Evolutionary conservation across 495 filamentous ascomycete genomes (phyloP), one percentile per base, ranked within the genome.

Genomic region (Xylona heveae): DNA sequence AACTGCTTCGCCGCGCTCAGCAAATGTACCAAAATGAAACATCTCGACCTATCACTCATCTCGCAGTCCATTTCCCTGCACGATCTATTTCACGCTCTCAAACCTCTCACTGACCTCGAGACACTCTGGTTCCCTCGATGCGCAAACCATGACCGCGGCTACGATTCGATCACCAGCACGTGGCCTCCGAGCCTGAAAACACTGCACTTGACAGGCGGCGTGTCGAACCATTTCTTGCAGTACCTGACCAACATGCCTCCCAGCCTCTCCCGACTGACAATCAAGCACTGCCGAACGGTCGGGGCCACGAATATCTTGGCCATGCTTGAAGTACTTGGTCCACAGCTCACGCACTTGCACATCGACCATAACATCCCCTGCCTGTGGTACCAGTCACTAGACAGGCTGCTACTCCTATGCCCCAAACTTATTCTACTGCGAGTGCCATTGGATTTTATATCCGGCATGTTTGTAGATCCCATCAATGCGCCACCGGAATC

Each of bases 1-100:
- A 75, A 73, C 38, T 68, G 64, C 39, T 61, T 78, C 35, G 66
- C 71, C 7, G 55, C 68, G 8, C 47, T 81, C 10, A 54, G 61
- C 8, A 74, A 76, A 55, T 77, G 72, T 48, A 40, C 42, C 6
- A 49, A 60, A 6, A 55, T 79, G 6, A 47, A 46, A 3, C 24
- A 50, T 24, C 54, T 81, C 17, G 64, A 81, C 40, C 54, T 81
- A 20, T 61, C 57, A 9, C 59, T 75, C 15, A 59, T 78, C 13
- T 51, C 49, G 5, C 66, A 70, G 21, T 48, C 55, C 0, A 55
- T 78, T 13, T 45, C 47, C 4, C 59, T 71, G 31, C 40, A 52
- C 19, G 42, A 51, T 13, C 52, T 79, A 7, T 62, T 70, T 38
- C 56, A 59, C 30, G 53, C 70, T 2, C 40, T 74, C 15, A 48